Base-by-base conservation (phyloP, 2,329 filamentous ascomycete species). In the Xylaria multiplex region DNA sequence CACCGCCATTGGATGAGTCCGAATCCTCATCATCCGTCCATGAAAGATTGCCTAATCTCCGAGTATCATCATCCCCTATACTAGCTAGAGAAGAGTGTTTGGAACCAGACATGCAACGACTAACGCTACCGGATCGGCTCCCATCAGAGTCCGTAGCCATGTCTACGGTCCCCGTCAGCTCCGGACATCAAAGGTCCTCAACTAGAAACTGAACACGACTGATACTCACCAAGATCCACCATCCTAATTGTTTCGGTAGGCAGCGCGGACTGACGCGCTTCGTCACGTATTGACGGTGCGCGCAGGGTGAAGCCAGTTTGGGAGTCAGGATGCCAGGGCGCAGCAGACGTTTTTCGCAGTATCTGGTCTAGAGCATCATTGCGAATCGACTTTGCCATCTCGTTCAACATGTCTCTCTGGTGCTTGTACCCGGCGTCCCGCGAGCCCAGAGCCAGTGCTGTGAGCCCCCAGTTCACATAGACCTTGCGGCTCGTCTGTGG, bases 381-480 rank as follows among this genome's bases (percentile, higher is more conserved):
- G 13, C 72, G 69, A n/a, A 75, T 73, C 24, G 61, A 46, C 24
- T 68, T 57, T 1, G 68, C 13, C 72, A 76, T 75, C 50, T 68
- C 65, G 48, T 72, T 73, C n/a, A 76, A 45, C 3, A 75, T 53
- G 35, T 73, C 57, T 2, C 70, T 64, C 61, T 76, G 74, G 3
- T 62, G 45, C 7, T 6, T 45, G 24, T 69, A 76, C 1, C 52
- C 50, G 2, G 40, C 55, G n/a, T 72, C 68, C 0, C 45, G 45
- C 4, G 43, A 43, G 43, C 71, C 71, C 1, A 32, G n/a, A 4
- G 65, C 50, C 7, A 75, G 35, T 0, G 46, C 46, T 9, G 62
- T 68, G 1, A 77, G 72, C 7, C 80, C 78, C 82, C 82, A 84
- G 48, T 79, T 81, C 4, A 75, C 55, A 40, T 79, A 83, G 0